Base-by-base conservation (phyloP, 192 early-diverging fungal species). In the Dissophora globulifera region DNA sequence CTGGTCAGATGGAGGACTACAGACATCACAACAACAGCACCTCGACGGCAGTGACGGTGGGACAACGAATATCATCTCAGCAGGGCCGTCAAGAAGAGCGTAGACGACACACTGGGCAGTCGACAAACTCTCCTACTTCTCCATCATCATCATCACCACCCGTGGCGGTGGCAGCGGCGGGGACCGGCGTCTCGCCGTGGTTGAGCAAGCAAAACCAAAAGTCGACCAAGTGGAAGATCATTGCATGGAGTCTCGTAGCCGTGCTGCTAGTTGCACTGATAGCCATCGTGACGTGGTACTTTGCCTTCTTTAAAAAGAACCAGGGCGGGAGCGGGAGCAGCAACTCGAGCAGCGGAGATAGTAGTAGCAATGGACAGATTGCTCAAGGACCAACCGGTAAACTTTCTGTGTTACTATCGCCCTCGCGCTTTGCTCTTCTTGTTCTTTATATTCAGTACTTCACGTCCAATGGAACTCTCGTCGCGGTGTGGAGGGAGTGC, bases 291-390 rank as follows among this genome's bases (percentile, higher is more conserved):
- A 60, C 60, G 6, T 72, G 69, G 69, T 72, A 72, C 40, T 72
- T 72, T 72, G 69, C 53, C 15, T 59, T 58, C 15, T 45, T 51
- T 47, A 72, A 72, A 48, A 72, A 72, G 60, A 69, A 69, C 30
- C 17, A 69, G 19, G 9, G 40, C 25, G n/a, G n/a, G n/a, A n/a
- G n/a, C n/a, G n/a, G n/a, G n/a, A 46, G 32, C 42, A 22, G 26
- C 17, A 46, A 23, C 8, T 30, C 58, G 4, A 56, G 46, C 54
- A 48, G 51, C 40, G 54, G 38, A 8, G 57, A 35, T 5, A 46
- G 31, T 10, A 47, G 42, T 8, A 13, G 11, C 27, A 42, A 59
- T 5, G 69, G 52, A 3, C 41, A 25, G 0, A 7, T 19, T 50
- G 58, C 68, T 7, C 42, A 41, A 4, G 69, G 69, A 35, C 53